Conservation (phyloP, 169 alveolate genomes). For the Cryptosporidium xiaoi region DNA sequence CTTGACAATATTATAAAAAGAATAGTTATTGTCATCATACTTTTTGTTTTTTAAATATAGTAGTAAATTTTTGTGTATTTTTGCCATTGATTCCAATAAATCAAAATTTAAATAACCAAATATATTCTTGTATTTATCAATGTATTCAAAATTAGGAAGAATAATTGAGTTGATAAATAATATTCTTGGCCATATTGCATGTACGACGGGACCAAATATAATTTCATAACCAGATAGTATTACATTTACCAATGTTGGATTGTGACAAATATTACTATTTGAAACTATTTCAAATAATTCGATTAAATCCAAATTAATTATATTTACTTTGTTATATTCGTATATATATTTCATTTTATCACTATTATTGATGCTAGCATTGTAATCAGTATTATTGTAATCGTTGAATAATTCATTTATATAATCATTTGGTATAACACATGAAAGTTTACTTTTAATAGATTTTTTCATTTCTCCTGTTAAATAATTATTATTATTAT, state of each 20-base stretch:
- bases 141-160: not conserved
- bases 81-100: slow-evolving; percentile 11
- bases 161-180: slow-evolving; percentile 42
- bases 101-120: slow-evolving; percentile 38
- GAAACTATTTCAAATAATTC: slow-evolving; percentile 42
- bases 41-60: not conserved
- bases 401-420: slow-evolving; percentile 10
- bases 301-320: slow-evolving; percentile 13
- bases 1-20: slow-evolving; percentile 28
- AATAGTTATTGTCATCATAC: not conserved
- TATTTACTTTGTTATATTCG: slow-evolving; percentile 18
- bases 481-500: not conserved
- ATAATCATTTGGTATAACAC: slow-evolving; percentile 11
- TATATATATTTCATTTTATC: slow-evolving; percentile 2
- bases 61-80: slow-evolving; percentile 13
- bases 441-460: slow-evolving; percentile 7
- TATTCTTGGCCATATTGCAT: slow-evolving; percentile 61
- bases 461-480: not conserved
- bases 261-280: slow-evolving; percentile 22
- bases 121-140: slow-evolving; percentile 7
- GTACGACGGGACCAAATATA: slow-evolving; percentile 60
- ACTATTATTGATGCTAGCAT: not conserved
- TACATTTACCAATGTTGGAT: slow-evolving; percentile 18
- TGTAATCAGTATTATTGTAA: not conserved
- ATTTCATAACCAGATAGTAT: slow-evolving; percentile 37